Conservation (phyloP, 2,329 filamentous ascomycete genomes). For the Aspergillus niger region DNA sequence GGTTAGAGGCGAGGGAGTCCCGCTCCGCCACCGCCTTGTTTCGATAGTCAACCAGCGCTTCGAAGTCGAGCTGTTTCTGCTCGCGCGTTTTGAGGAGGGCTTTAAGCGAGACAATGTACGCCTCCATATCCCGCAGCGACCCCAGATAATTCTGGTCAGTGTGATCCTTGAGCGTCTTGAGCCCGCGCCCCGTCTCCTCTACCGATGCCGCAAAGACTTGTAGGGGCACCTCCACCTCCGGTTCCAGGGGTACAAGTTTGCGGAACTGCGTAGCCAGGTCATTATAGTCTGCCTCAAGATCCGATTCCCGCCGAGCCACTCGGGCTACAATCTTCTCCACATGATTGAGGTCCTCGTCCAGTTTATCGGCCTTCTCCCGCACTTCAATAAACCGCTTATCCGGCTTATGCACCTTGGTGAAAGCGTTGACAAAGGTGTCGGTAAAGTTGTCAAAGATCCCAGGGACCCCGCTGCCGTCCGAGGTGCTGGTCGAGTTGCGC, state of each 20-base stretch:
- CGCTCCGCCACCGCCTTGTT: conserved; percentile 86
- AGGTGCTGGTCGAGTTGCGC: conserved; percentile 58
- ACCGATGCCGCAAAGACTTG: conserved; percentile 85
- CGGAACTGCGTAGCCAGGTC: conserved; percentile 95
- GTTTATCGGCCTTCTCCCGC: conserved; percentile 85
- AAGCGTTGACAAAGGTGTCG: conserved; percentile 95
- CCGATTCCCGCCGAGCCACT: conserved; percentile 81
- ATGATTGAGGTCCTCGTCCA: conserved; percentile 88
- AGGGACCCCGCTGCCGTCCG: conserved; percentile 47
- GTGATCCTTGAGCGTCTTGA: conserved; percentile 80
- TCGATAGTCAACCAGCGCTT: conserved; percentile 92
- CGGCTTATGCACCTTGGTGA: conserved; percentile 92
- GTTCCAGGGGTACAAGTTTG: conserved; percentile 85
- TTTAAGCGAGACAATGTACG: conserved; percentile 86
- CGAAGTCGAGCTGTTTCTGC: conserved; percentile 97
- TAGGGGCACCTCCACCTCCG: conserved; percentile 77
- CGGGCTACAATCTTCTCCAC: conserved; percentile 95
- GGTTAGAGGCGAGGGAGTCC: conserved; percentile 72
- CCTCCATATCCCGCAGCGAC: conserved; percentile 90
- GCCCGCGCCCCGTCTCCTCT: conserved; percentile 76
- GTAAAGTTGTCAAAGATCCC: conserved; percentile 93
- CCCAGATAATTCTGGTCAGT: conserved; percentile 96
- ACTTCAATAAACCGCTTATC: conserved; percentile 95
- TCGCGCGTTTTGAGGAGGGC: conserved; percentile 87
- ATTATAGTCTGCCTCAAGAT: conserved; percentile 83